A percentile compares a stretch with the other conserved stretches of the same genome.
phyloP scores from a whole-genome alignment of 257 asterid genomes.

The Catharanthus roseus region DNA sequence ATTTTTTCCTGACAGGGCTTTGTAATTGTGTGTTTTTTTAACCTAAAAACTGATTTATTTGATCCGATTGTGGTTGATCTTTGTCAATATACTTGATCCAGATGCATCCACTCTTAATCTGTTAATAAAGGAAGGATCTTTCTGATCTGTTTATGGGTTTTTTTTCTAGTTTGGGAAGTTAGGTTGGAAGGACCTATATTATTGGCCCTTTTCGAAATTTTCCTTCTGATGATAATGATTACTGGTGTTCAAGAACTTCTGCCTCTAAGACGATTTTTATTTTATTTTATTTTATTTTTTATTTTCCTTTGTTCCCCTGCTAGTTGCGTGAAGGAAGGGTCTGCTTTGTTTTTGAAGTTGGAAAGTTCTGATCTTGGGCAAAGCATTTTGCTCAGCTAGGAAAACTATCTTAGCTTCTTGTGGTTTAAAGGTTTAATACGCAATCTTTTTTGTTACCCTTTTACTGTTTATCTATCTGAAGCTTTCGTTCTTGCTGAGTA shows the following conservation, averaged over 20 bases:
- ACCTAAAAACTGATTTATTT: neutral
- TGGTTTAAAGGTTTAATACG: neutral
- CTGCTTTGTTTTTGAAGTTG: neutral
- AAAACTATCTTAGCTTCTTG: neutral
- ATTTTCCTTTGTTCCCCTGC: neutral
- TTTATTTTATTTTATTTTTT: neutral
- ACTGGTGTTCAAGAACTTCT: neutral
- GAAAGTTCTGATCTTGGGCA: neutral
- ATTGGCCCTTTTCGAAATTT: neutral
- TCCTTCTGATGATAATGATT: neutral
- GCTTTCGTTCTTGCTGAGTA: too few relatives aligned
- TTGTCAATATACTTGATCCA: conserved; percentile 5
- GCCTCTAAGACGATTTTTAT: neutral
- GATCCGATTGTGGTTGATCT: conserved; percentile 15
- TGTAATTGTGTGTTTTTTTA: neutral
- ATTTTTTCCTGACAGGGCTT: conserved; percentile 8
- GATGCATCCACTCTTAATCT: conserved; percentile 10
- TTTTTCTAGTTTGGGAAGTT: conserved; percentile 12
- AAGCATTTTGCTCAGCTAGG: neutral
- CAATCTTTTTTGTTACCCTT: neutral
- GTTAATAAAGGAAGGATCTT: conserved; percentile 20
- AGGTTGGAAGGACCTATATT: neutral
- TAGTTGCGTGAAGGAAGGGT: neutral
- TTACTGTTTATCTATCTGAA: neutral
- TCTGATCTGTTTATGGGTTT: conserved; percentile 17